phyloP scores from a whole-genome alignment of 2,329 filamentous ascomycete species.

The Fusarium sp. region DNA sequence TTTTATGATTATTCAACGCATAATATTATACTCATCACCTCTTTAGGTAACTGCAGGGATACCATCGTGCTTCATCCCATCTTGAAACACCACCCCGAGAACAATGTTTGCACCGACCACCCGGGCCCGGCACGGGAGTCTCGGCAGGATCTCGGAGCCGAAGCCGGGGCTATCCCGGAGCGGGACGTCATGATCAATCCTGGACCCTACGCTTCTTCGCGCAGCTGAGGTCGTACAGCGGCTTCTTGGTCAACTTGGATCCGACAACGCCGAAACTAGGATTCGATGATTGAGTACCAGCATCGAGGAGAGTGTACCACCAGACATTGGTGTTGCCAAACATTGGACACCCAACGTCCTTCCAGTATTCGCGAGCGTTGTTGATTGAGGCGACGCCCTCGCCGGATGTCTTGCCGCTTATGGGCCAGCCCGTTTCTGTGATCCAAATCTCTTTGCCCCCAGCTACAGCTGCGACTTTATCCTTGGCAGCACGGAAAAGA shows the following conservation, averaged over 20 bases:
- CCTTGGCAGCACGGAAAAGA: constrained; percentile 73
- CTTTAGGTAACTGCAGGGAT: neutral
- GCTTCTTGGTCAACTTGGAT: constrained; percentile 58
- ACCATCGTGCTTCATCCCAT: neutral
- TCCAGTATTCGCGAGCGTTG: constrained; percentile 83
- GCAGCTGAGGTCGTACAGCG: constrained; percentile 69
- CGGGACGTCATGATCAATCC: neutral
- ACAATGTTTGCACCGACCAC: constrained; percentile 42
- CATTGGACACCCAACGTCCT: constrained; percentile 75
- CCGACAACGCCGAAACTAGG: constrained; percentile 76
- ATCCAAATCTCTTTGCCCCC: constrained; percentile 79
- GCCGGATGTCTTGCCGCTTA: constrained; percentile 69
- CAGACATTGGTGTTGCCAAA: constrained; percentile 72
- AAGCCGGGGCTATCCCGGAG: constrained; percentile 3
- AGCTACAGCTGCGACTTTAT: constrained; percentile 64
- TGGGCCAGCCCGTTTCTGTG: constrained; percentile 88
- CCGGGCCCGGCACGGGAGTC: constrained; percentile 21
- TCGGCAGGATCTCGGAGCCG: no score
- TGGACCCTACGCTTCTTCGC: constrained; percentile 7
- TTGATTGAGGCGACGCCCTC: constrained; percentile 67
- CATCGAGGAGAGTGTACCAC: constrained; percentile 81
- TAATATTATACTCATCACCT: neutral
- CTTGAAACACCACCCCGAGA: constrained; percentile 41
- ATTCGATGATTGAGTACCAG: constrained; percentile 63
- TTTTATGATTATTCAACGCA: neutral